phyloP scores from a whole-genome alignment of 208 protist genomes.

The Angomonas deanei region DNA sequence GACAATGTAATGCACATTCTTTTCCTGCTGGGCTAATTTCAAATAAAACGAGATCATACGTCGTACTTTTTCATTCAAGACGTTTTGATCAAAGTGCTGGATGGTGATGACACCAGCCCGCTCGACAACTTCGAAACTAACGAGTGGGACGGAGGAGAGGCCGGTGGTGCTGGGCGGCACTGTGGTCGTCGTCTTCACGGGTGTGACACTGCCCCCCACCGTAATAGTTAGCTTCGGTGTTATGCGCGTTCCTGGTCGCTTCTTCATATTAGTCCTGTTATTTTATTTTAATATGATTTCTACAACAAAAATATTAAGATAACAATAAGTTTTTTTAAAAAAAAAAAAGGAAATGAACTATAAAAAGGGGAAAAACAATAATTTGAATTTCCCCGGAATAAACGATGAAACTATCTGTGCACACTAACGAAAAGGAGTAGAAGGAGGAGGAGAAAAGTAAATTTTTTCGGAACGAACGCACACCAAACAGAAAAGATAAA shows the following conservation, averaged over 20 bases:
- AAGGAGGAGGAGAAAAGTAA: not conserved
- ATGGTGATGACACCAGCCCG: slow-evolving; percentile 20
- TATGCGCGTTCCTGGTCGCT: not conserved
- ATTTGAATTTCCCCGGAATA: no score
- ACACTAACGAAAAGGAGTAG: not conserved
- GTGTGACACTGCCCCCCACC: not conserved
- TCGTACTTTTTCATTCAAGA: not conserved
- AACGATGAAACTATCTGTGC: not conserved
- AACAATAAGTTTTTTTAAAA: not conserved
- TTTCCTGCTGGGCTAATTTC: slow-evolving; percentile 5
- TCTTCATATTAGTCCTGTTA: not conserved
- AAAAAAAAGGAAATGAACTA: not conserved
- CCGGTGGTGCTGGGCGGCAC: not conserved
- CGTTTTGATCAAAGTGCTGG: not conserved
- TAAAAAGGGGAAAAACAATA: not conserved
- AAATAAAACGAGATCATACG: slow-evolving; percentile 6
- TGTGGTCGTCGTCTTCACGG: not conserved
- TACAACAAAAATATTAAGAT: not conserved
- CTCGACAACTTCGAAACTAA: slow-evolving; percentile 5
- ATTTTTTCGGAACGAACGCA: no score
- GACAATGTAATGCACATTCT: slow-evolving; percentile 13
- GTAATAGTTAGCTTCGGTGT: not conserved
- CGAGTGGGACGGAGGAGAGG: not conserved
- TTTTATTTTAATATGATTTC: not conserved
- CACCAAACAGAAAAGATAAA: no score